Base-by-base conservation (phyloP, 176 grass and related monocot species). In the Secale cereale region DNA sequence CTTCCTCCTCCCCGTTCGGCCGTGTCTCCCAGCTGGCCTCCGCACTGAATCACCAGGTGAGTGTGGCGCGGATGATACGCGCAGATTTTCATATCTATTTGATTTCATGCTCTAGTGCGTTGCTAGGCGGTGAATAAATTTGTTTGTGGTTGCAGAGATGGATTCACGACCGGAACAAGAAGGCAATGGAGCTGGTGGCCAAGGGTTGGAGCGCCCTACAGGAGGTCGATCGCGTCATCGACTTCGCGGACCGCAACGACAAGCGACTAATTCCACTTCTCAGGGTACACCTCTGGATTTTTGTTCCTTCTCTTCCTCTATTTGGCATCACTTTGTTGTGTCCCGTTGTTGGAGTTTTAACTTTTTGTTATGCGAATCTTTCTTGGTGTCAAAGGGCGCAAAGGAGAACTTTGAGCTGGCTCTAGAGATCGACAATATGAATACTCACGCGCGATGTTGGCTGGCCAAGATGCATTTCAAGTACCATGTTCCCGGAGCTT, bases 351-450 rank as follows among this genome's bases (percentile, higher is more conserved):
- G 36, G 14, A 17, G 31, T 59, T 81, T 43, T 76, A 31, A 39
- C 6, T 12, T 64, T 83, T 82, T 65, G 32, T 22, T 84, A 10
- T 81, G 68, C 27, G 26, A 86, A 83, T 48, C 2, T 86, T 77
- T 28, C 27, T 91, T 50, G 45, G n/a, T 82, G 14, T 43, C 29
- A 65, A 78, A 98, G 93, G 84, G 83, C 14, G 95, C 91, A 36
- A 98, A 98, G 86, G 93, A 98, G 69, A 98, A 93, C 45, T 98
- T 95, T 81, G 93, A 98, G 73, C 83, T 95, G 80, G 95, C 95
- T 25, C 78, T 98, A 1, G 95, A 98, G 87, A 37, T 95, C 1
- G 95, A 98, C 26, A 95, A 94, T 66, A 93, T 90, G 89, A 98
- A 93, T 79, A 98, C 95, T 33, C 89, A 93, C 74, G 91, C 93